These are phyloP conservation scores for Tetrahymena borealis DNA, from an alignment of 73 alveolate genomes.

Conservation along the genomic window DNA sequence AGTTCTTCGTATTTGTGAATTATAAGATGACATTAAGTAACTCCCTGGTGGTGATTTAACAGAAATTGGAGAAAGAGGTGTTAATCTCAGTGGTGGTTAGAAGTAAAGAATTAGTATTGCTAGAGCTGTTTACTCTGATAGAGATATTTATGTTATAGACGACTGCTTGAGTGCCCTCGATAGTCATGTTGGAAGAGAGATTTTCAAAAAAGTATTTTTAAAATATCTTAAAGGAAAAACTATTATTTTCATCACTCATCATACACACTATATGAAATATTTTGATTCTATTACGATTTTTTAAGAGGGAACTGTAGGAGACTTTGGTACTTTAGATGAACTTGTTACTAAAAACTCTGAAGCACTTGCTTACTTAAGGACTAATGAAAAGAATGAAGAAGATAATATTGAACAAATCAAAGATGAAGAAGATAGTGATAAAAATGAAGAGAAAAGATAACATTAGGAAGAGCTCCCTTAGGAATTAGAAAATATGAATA, in stretches of 20 bases:
- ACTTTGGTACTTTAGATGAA: constrained; percentile 42
- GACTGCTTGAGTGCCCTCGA: constrained; percentile 95
- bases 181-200: constrained; percentile 80
- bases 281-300: constrained; percentile 75
- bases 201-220: constrained; percentile 64
- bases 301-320: constrained; percentile 62
- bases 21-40: constrained; percentile 73
- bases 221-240: constrained; percentile 72
- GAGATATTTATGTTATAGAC: constrained; percentile 77
- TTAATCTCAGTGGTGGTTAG: constrained; percentile 92
- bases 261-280: constrained; percentile 61
- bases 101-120: constrained; percentile 93
- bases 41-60: constrained; percentile 87
- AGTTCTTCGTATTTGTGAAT: background rate
- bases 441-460: background rate
- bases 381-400: background rate
- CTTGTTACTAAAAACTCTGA: background rate
- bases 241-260: constrained; percentile 85
- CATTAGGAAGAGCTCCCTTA: too few relatives aligned
- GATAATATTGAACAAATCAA: background rate
- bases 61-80: constrained; percentile 93
- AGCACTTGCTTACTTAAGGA: background rate
- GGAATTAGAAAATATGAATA: background rate
- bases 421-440: constrained; percentile 17
- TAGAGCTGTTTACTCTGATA: constrained; percentile 86